Evolutionary conservation across 495 filamentous ascomycete species (phyloP).

Genomic region (Aspergillus hancockii): DNA sequence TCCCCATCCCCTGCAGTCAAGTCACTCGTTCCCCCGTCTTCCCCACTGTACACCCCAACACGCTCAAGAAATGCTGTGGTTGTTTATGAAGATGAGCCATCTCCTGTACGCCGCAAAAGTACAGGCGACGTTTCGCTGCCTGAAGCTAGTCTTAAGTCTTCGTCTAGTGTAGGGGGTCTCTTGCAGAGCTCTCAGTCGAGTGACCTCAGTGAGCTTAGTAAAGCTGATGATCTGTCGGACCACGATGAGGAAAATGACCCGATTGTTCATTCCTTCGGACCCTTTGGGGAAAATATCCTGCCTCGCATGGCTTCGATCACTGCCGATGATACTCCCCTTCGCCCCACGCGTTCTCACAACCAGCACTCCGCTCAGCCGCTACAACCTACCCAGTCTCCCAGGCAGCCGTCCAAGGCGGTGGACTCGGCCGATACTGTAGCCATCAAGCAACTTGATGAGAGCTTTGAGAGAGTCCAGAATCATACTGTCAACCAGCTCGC

Average conservation of each 20-base stretch:
- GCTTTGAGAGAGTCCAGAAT: constrained; percentile 54
- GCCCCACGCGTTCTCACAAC: constrained; percentile 35
- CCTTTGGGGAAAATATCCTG: constrained; percentile 79
- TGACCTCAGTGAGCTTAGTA: constrained; percentile 60
- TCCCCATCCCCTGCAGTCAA: constrained; percentile 69
- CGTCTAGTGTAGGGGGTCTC: constrained; percentile 30
- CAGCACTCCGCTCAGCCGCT: constrained; percentile 36
- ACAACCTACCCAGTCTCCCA: constrained; percentile 39
- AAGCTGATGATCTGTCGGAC: constrained; percentile 67
- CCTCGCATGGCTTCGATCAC: constrained; percentile 75
- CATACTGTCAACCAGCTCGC: constrained; percentile 93
- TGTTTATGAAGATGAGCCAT: constrained; percentile 62
- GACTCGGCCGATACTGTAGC: constrained; percentile 29
- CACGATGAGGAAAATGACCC: constrained; percentile 92
- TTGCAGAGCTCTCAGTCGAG: constrained; percentile 51
- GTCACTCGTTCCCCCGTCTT: constrained; percentile 45
- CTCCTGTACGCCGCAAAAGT: constrained; percentile 38
- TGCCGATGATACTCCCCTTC: constrained; percentile 56
- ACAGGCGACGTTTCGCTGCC: constrained; percentile 27
- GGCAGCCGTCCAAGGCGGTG: constrained; percentile 27
- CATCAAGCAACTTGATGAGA: constrained; percentile 37
- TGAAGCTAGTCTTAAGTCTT: constrained; percentile 22
- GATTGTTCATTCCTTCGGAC: constrained; percentile 85
- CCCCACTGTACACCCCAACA: constrained; percentile 40
- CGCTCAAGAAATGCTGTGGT: constrained; percentile 52